A percentile compares a stretch with the other conserved stretches of the same genome.
Evolutionary conservation across 441 rosid species (phyloP).

Genomic region (Omphalea diandra): DNA sequence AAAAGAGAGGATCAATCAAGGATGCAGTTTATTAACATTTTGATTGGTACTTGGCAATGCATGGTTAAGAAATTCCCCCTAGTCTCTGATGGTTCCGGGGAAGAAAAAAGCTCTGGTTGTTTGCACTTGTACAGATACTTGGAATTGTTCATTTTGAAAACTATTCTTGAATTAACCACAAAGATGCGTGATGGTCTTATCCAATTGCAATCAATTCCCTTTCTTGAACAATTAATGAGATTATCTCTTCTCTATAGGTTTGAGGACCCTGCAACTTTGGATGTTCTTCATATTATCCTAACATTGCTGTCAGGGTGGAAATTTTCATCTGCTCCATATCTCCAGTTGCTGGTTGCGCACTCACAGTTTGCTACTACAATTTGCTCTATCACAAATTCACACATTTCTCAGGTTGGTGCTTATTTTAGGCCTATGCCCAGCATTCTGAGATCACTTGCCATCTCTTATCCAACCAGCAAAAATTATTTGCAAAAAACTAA

Average conservation of each 20-base stretch:
- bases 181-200: conserved; percentile 55
- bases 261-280: conserved; percentile 65
- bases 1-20: conserved; percentile 38
- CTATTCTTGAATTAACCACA: conserved; percentile 45
- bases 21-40: conserved; percentile 48
- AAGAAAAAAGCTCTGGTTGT: conserved; percentile 32
- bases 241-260: conserved; percentile 74
- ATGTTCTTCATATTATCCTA: conserved; percentile 49
- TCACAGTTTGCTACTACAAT: conserved; percentile 77
- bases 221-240: conserved; percentile 66
- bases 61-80: conserved; percentile 54
- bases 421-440: conserved; percentile 70
- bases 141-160: conserved; percentile 71
- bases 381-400: conserved; percentile 38
- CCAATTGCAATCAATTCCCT: conserved; percentile 59
- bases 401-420: conserved; percentile 49
- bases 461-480: conserved; percentile 31
- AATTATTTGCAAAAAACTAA: conserved; percentile 36
- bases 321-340: conserved; percentile 49
- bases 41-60: conserved; percentile 64
- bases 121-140: conserved; percentile 54
- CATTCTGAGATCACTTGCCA: conserved; percentile 59
- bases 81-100: conserved; percentile 29
- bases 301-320: conserved; percentile 53
- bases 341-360: conserved; percentile 76